Evolutionary conservation across 2,329 filamentous ascomycete species (phyloP).

Genomic region (Alternaria novae-zelandiae): DNA sequence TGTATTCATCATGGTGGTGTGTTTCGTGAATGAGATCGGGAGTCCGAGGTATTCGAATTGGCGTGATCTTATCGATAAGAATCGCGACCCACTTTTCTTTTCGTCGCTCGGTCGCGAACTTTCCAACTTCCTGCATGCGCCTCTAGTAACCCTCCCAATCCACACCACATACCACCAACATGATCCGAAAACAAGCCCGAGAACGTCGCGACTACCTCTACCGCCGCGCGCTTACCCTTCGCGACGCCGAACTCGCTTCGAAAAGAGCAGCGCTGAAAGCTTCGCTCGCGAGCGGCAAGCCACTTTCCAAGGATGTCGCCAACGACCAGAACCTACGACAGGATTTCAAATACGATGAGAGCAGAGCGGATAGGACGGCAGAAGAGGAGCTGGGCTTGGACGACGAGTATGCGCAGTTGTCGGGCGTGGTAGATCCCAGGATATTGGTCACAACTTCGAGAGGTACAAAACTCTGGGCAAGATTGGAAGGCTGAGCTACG

Average conservation of each 20-base stretch:
- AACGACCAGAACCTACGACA: conserved; percentile 84
- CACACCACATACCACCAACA: conserved; percentile 6
- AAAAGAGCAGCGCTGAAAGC: conserved; percentile 87
- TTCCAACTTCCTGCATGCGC: neutral
- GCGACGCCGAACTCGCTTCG: conserved; percentile 88
- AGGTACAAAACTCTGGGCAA: conserved; percentile 51
- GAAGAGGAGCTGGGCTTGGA: conserved; percentile 78
- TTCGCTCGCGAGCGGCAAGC: conserved; percentile 87
- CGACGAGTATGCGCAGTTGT: conserved; percentile 89
- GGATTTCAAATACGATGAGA: conserved; percentile 95
- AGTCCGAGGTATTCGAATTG: conserved; percentile 7
- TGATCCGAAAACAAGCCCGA: conserved; percentile 66
- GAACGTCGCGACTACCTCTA: conserved; percentile 82
- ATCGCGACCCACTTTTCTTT: conserved; percentile 11
- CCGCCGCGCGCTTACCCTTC: conserved; percentile 77
- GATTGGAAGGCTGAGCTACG: neutral
- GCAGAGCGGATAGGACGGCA: conserved; percentile 68
- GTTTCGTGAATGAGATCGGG: too few species aligned
- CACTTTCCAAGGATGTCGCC: conserved; percentile 79
- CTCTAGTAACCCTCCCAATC: too few species aligned
- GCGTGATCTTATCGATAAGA: conserved; percentile 12
- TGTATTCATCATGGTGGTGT: too few species aligned
- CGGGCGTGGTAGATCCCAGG: conserved; percentile 88
- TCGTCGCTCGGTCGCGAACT: conserved; percentile 5
- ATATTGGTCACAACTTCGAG: conserved; percentile 90